These are phyloP conservation scores for Aspergillus texensis DNA, from an alignment of 2,329 filamentous ascomycete genomes.

Conservation along the genomic window DNA sequence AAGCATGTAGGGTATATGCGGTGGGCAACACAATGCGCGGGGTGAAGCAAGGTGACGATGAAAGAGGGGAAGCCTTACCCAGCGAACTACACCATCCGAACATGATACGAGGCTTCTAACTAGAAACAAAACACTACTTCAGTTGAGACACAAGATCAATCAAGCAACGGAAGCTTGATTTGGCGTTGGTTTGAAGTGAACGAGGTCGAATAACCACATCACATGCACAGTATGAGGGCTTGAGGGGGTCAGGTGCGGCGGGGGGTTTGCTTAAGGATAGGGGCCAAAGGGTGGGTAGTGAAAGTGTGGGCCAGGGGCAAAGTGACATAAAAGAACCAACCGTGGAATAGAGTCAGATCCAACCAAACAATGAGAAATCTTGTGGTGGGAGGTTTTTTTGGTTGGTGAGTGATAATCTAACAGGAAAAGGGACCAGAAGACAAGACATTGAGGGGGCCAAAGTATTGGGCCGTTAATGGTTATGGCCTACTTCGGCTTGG, in stretches of 20 bases:
- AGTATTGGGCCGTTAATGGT: neutral
- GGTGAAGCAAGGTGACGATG: neutral
- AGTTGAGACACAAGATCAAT: neutral
- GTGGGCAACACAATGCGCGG: neutral
- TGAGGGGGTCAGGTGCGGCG: neutral
- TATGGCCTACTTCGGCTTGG: neutral
- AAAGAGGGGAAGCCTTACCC: slow-evolving; percentile 28
- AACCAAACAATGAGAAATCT: neutral
- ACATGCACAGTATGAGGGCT: neutral
- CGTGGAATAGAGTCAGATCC: neutral
- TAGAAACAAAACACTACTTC: neutral
- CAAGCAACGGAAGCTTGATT: neutral
- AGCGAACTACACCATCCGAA: slow-evolving; percentile 38
- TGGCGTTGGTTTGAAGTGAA: neutral
- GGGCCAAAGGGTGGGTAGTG: neutral
- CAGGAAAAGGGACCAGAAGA: neutral
- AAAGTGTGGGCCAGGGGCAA: neutral
- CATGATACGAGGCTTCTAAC: slow-evolving; percentile 24
- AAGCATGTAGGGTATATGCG: neutral
- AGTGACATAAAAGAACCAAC: neutral
- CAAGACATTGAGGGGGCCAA: neutral
- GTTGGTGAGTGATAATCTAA: neutral
- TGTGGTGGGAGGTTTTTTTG: neutral
- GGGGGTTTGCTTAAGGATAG: neutral
- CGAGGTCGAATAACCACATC: neutral